Evolutionary conservation across 148 eudicot species (phyloP), one percentile per base, ranked within the genome.

Genomic region (Oxyria digyna): DNA sequence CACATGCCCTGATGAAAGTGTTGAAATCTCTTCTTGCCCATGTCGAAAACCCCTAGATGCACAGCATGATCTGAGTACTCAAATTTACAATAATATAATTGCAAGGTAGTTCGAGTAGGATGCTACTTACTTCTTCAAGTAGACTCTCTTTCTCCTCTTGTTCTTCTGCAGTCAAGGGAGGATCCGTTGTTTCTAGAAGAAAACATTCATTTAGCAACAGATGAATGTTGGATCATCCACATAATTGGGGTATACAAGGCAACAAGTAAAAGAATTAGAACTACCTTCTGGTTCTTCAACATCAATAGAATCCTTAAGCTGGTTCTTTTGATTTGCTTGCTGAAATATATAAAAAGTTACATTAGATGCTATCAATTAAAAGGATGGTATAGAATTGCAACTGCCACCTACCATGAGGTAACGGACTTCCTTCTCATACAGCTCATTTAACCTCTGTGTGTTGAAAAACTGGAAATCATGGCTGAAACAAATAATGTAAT

Each of bases 391-490:
- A 31, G 15, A 32, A 63, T 15, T 63, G 21, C 41, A 10, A 14
- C 20, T 31, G 10, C 23, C 13, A 81, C 92, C 54, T 74, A 90
- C 97, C 99, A 88, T 81, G 37, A 83, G 96, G 79, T 82, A 79
- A 73, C 99, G 97, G 59, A 94, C 97, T 91, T 94, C 99, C 76
- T 94, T 94, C 75, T 94, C 99, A 80, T 90, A 94, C 42, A 91
- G 74, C 83, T 94, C 97, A 76, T 63, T 91, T 46, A 94, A 84
- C 73, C 99, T 89, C 72, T 91, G 96, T n/a, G 96, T 82, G 73
- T 94, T 88, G 72, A 94, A 94, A 80, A 94, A 94, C 83, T 90
- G 99, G 71, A 94, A 94, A 79, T 94, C 99, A 70, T 94, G 99
- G 85, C 97, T 94, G 77, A 67, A 72, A 64, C 7, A 20, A 50